A percentile compares a stretch with the other conserved stretches of the same genome.
Conservation (phyloP, 345 rosid genomes). For the Erucastrum elatum region DNA sequence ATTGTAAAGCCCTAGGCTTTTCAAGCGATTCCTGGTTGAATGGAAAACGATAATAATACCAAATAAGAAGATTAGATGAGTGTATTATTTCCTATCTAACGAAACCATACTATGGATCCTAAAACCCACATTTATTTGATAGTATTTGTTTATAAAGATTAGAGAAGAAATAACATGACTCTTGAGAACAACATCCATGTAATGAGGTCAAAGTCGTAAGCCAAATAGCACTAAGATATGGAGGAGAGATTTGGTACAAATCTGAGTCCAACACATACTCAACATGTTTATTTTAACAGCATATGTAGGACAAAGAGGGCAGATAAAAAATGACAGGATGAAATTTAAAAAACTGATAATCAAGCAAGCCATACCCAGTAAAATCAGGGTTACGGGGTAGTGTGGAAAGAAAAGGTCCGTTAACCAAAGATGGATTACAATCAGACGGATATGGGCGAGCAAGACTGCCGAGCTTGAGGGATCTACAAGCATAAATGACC, state of each 20-base stretch:
- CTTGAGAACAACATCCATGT: too few relatives aligned
- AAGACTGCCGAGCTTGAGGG: slow-evolving; percentile 81
- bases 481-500: slow-evolving; percentile 42
- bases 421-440: slow-evolving; percentile 48
- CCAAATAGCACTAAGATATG: too few relatives aligned
- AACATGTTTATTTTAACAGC: not conserved
- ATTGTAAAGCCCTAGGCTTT: slow-evolving; percentile 69
- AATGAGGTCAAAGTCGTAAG: too few relatives aligned
- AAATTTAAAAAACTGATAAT: not conserved
- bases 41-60: not conserved
- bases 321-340: not conserved
- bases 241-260: too few relatives aligned
- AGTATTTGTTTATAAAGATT: too few relatives aligned
- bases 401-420: slow-evolving; percentile 63
- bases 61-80: not conserved
- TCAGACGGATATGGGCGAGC: slow-evolving; percentile 53
- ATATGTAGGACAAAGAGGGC: not conserved
- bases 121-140: too few relatives aligned
- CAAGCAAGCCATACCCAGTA: slow-evolving; percentile 20
- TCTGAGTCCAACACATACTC: not conserved
- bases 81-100: too few relatives aligned
- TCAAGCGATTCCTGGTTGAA: slow-evolving; percentile 52
- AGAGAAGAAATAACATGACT: too few relatives aligned
- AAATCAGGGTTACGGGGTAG: slow-evolving; percentile 38
- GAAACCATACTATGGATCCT: not conserved